phyloP scores from a whole-genome alignment of 306 rosid genomes.

The Malus sieversii region DNA sequence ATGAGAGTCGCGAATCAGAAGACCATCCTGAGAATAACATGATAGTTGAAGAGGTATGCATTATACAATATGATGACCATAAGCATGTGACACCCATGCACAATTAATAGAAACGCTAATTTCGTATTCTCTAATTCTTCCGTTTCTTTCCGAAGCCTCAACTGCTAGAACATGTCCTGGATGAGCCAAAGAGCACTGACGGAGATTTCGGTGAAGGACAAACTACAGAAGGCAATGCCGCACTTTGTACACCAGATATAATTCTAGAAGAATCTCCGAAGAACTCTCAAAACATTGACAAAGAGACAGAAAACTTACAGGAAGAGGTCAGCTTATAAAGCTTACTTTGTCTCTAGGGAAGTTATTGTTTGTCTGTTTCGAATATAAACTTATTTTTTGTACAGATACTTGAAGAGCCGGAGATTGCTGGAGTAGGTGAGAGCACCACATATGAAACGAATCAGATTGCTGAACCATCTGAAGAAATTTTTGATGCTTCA shows the following conservation, averaged over 20 bases:
- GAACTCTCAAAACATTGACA: slow-evolving; percentile 4
- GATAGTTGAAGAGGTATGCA: slow-evolving; percentile 1
- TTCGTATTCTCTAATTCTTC: background rate
- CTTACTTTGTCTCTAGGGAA: background rate
- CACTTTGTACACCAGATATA: slow-evolving; percentile 5
- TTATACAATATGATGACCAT: background rate
- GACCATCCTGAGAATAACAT: background rate
- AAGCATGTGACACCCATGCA: background rate
- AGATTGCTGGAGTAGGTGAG: slow-evolving; percentile 11
- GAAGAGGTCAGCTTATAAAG: slow-evolving; percentile 16
- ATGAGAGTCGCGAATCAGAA: background rate
- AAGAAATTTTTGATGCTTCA: background rate
- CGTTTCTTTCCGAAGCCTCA: background rate
- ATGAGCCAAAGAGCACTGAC: slow-evolving; percentile 1
- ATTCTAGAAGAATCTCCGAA: slow-evolving; percentile 9
- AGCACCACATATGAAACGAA: slow-evolving; percentile 1
- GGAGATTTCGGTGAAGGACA: slow-evolving; percentile 13
- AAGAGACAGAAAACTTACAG: slow-evolving; percentile 5
- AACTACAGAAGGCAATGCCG: background rate
- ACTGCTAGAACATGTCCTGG: background rate
- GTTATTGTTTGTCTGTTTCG: background rate
- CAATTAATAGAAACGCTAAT: background rate
- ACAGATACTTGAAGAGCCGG: slow-evolving; percentile 14
- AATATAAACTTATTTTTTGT: background rate
- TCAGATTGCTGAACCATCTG: background rate